Conservation (phyloP, 306 rosid genomes). For the Mimosa pudica region DNA sequence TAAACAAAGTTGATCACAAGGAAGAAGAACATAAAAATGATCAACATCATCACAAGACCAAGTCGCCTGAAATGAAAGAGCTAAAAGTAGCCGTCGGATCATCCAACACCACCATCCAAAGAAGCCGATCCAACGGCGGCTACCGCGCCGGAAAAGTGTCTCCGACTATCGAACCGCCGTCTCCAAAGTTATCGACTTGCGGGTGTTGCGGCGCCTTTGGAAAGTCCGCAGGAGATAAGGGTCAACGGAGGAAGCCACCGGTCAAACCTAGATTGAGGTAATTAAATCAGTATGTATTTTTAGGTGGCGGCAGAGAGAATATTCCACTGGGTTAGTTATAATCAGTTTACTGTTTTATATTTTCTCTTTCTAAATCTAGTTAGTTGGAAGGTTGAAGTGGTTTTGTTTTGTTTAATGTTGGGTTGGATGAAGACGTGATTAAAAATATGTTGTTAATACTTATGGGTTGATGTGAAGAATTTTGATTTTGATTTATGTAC, state of each 20-base stretch:
- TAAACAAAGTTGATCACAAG: conserved; percentile 37
- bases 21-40: not conserved
- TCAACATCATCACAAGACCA: conserved; percentile 17
- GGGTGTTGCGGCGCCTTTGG: conserved; percentile 68
- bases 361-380: not conserved
- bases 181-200: conserved; percentile 74
- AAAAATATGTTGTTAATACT: conserved; percentile 24
- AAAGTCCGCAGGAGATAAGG: conserved; percentile 44
- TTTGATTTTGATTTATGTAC: conserved; percentile 30
- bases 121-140: conserved; percentile 69
- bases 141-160: conserved; percentile 64
- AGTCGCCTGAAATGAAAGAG: conserved; percentile 13
- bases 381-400: not conserved
- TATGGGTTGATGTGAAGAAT: not conserved
- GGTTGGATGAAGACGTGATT: conserved; percentile 25
- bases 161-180: conserved; percentile 80
- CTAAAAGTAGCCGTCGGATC: conserved; percentile 34
- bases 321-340: conserved; percentile 31
- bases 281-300: not conserved
- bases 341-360: not conserved
- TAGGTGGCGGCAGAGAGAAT: conserved; percentile 26
- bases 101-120: conserved; percentile 46
- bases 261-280: conserved; percentile 56
- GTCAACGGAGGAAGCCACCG: conserved; percentile 25
- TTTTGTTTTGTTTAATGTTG: conserved; percentile 21